Conservation (phyloP, 2,329 filamentous ascomycete genomes). For the Ambrosiella xylebori region DNA sequence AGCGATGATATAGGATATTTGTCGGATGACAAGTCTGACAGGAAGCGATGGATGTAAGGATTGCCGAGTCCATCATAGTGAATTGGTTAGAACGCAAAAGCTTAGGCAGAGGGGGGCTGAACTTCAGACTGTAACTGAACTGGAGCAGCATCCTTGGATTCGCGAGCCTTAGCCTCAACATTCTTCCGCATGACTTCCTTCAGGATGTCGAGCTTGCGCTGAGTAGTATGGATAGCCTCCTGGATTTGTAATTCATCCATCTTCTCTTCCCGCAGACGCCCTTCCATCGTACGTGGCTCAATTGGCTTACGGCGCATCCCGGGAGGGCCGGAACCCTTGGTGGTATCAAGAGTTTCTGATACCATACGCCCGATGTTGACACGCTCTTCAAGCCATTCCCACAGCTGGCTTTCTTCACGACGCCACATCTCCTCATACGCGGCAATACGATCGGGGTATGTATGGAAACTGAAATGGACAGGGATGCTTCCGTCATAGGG, state of each 20-base stretch:
- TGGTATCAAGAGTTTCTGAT: slow-evolving; percentile 17
- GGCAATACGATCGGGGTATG: slow-evolving; percentile 48
- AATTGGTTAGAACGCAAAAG: too few relatives aligned
- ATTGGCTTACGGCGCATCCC: slow-evolving; percentile 26
- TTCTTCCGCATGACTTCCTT: slow-evolving; percentile 53
- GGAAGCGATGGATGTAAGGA: too few relatives aligned
- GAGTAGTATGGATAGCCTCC: slow-evolving; percentile 69
- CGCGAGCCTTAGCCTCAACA: slow-evolving; percentile 18
- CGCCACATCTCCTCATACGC: slow-evolving; percentile 92
- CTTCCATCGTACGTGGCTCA: slow-evolving; percentile 40
- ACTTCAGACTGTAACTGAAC: neutral
- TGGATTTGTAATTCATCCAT: slow-evolving; percentile 60
- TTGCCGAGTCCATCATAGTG: too few relatives aligned
- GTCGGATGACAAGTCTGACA: too few relatives aligned
- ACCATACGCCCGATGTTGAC: slow-evolving; percentile 49
- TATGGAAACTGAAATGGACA: slow-evolving; percentile 23
- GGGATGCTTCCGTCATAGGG: slow-evolving; percentile 16
- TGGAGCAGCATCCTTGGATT: neutral
- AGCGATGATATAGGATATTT: too few relatives aligned
- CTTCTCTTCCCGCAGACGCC: slow-evolving; percentile 37
- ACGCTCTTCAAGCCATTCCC: slow-evolving; percentile 84
- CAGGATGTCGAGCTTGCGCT: slow-evolving; percentile 63
- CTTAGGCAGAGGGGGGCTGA: neutral
- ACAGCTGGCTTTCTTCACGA: slow-evolving; percentile 70
- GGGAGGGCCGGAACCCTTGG: neutral